phyloP scores from a whole-genome alignment of 1,284 basidiomycete species.

The Xerocomus minutiporus region DNA sequence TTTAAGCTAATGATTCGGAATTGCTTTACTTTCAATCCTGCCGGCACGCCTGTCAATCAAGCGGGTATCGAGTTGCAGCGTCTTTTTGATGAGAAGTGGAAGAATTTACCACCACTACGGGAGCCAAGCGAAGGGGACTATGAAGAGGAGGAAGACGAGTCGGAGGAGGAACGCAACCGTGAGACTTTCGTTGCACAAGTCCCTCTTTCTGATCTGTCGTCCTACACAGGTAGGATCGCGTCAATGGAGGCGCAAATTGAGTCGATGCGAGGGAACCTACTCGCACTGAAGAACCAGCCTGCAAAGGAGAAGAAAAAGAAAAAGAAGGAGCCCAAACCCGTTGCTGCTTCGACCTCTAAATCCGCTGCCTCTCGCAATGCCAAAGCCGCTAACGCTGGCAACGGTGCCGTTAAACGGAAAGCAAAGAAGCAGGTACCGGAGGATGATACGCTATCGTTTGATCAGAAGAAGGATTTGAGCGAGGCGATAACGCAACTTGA shows the following conservation, averaged over 20 bases:
- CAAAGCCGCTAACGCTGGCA: slow-evolving; percentile 34
- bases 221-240: slow-evolving; percentile 56
- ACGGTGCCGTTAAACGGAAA: slow-evolving; percentile 49
- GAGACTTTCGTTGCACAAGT: slow-evolving; percentile 26
- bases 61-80: slow-evolving; percentile 79
- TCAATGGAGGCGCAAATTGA: slow-evolving; percentile 73
- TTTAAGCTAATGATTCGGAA: slow-evolving; percentile 94
- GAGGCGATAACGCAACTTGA: slow-evolving; percentile 84
- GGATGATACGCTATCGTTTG: slow-evolving; percentile 76
- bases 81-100: slow-evolving; percentile 91
- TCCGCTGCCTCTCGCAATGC: slow-evolving; percentile 41
- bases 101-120: slow-evolving; percentile 63
- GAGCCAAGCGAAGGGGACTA: slow-evolving; percentile 51
- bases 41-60: slow-evolving; percentile 80
- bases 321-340: slow-evolving; percentile 51
- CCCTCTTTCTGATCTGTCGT: slow-evolving; percentile 13
- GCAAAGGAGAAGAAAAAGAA: slow-evolving; percentile 61
- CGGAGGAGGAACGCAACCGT: slow-evolving; percentile 56
- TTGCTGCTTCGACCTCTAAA: slow-evolving; percentile 63
- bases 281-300: slow-evolving; percentile 54
- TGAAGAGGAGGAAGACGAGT: slow-evolving; percentile 47
- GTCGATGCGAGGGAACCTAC: slow-evolving; percentile 61
- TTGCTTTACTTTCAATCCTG: slow-evolving; percentile 90
- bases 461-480: slow-evolving; percentile 95
- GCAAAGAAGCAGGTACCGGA: slow-evolving; percentile 53